phyloP scores from a whole-genome alignment of 2,329 filamentous ascomycete genomes.

The Zasmidium citrigriseum region DNA sequence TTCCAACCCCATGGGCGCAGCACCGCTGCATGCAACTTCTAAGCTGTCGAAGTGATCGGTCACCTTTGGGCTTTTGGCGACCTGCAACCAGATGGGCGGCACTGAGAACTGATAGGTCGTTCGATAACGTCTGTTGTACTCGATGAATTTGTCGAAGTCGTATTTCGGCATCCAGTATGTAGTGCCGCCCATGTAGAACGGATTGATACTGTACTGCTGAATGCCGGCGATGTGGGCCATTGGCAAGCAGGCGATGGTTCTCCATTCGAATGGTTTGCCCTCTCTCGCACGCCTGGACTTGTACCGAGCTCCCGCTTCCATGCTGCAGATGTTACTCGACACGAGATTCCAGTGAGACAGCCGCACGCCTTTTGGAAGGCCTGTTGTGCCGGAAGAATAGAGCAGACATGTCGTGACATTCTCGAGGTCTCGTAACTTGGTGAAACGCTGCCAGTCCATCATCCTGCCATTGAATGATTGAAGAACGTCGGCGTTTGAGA shows the following conservation, averaged over 20 bases:
- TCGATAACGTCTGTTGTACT: slow-evolving; percentile 51
- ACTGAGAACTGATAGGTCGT: slow-evolving; percentile 61
- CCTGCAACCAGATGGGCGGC: slow-evolving; percentile 61
- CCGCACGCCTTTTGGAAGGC: slow-evolving; percentile 41
- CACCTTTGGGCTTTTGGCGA: slow-evolving; percentile 59
- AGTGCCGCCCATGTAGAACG: slow-evolving; percentile 41
- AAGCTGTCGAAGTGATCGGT: slow-evolving; percentile 58
- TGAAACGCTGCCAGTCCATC: slow-evolving; percentile 56
- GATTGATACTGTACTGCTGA: slow-evolving; percentile 41
- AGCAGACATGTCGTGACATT: slow-evolving; percentile 57
- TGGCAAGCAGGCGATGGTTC: slow-evolving; percentile 43
- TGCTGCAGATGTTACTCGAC: slow-evolving; percentile 10
- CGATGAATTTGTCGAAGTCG: slow-evolving; percentile 57
- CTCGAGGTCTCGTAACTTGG: slow-evolving; percentile 48
- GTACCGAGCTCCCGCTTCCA: slow-evolving; percentile 8
- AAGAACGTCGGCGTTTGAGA: slow-evolving; percentile 48
- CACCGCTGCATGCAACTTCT: slow-evolving; percentile 39
- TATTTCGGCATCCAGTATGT: slow-evolving; percentile 66
- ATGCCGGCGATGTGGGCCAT: slow-evolving; percentile 45
- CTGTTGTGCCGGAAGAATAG: slow-evolving; percentile 50
- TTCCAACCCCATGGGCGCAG: slow-evolving; percentile 18
- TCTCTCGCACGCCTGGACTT: not conserved
- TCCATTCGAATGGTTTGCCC: slow-evolving; percentile 22
- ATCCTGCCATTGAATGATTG: slow-evolving; percentile 33
- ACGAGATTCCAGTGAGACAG: slow-evolving; percentile 24